Evolutionary conservation across 352 stramenopile genomes (phyloP), one percentile per base, ranked within the genome.

Genomic region (Globisporangium camurandrum): DNA sequence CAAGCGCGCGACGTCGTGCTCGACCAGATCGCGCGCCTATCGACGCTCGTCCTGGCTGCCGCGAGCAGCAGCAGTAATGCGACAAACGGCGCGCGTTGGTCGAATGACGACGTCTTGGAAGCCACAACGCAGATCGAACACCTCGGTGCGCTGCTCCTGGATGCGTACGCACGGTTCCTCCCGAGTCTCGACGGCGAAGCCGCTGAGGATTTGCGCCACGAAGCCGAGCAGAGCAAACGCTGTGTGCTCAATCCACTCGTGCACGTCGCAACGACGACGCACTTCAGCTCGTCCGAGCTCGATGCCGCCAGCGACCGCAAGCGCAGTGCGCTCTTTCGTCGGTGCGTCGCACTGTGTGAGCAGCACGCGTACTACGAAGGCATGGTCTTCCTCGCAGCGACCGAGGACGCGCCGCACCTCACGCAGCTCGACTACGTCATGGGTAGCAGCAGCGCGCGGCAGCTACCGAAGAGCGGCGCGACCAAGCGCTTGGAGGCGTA

Each of bases 301-400:
- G 31, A 48, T 12, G 40, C 46, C 3, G 30, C 38, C 37, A 24
- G 62, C 11, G 61, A 59, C 20, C 62, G 67, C 14, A 83, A 84
- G 54, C 76, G 75, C 30, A 46, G 56, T 8, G 71, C 82, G 9
- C 56, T 88, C 4, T 83, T 89, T 31, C 57, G 36, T 7, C 54
- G 73, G 12, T 84, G 75, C 40, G 72, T 88, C 19, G 61, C 74
- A 34, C 59, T 89, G 3, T 69, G 68, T 11, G 77, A 92, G 51
- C 75, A 72, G 51, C 86, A 88, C 49, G 42, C 52, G n/a, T 94
- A 89, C 59, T 90, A 79, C 36, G 80, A 94, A 68, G 78, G 74
- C 30, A 92, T 94, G 76, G 71, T 86, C 19, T 88, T 81, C 54
- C 41, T 94, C 12, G 58, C 70, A 11, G 83, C 74, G 24, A 62